These are phyloP conservation scores for Musa acuminata DNA, from an alignment of 176 grass and related monocot species.

Conservation along the genomic window DNA sequence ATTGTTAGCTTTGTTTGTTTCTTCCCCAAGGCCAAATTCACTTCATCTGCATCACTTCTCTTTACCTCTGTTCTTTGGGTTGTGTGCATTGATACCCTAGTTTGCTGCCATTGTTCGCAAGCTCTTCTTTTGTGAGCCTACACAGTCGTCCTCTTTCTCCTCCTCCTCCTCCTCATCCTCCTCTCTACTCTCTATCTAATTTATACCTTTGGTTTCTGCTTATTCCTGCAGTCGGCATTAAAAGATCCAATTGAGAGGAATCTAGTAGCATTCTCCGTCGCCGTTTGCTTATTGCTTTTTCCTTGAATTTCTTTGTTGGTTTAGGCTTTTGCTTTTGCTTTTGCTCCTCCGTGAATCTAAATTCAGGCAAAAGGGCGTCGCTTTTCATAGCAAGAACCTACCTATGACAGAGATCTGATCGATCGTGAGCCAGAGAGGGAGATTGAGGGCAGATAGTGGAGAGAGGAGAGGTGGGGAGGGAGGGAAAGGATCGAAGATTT, in stretches of 20 bases:
- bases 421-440: not conserved
- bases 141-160: not conserved
- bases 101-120: not conserved
- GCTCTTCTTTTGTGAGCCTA: not conserved
- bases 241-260: not conserved
- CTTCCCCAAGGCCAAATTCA: not conserved
- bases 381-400: not conserved
- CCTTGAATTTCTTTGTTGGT: not conserved
- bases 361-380: not conserved
- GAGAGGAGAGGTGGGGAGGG: not conserved
- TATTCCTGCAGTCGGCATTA: not conserved
- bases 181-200: not conserved
- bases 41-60: not conserved
- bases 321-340: not conserved
- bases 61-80: not conserved
- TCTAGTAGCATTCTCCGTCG: too few species aligned
- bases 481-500: slow-evolving; percentile 2
- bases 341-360: not conserved
- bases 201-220: not conserved
- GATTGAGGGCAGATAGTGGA: not conserved
- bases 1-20: not conserved
- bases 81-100: not conserved
- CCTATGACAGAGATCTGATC: slow-evolving; percentile 19
- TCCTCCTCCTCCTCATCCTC: too few species aligned
- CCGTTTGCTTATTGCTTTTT: not conserved